These are phyloP conservation scores for Amanita thiersii DNA, from an alignment of 768 basidiomycete species.

Conservation along the genomic window DNA sequence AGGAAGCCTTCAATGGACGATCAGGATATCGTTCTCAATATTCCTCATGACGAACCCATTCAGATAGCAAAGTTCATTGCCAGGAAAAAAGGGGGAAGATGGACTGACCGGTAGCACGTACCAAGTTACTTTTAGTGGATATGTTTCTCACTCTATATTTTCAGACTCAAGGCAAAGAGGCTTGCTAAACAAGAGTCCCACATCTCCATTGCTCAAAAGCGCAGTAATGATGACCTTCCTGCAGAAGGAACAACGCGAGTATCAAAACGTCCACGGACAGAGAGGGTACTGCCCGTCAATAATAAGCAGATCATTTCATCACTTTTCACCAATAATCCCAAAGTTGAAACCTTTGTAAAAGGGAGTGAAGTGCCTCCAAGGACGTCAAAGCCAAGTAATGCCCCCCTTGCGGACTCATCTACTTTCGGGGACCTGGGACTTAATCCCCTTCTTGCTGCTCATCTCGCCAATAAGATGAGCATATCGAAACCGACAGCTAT, in stretches of 20 bases:
- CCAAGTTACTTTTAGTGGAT: neutral
- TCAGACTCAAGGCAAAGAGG: constrained; percentile 70
- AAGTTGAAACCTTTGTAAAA: constrained; percentile 36
- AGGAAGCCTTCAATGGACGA: constrained; percentile 48
- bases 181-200: constrained; percentile 51
- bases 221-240: constrained; percentile 3
- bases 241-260: constrained; percentile 28
- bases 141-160: constrained; percentile 4
- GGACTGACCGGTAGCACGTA: constrained; percentile 61
- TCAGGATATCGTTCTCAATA: constrained; percentile 68
- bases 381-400: constrained; percentile 63
- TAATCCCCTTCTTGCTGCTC: constrained; percentile 69
- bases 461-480: constrained; percentile 72
- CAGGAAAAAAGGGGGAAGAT: constrained; percentile 54
- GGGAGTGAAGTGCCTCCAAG: constrained; percentile 16
- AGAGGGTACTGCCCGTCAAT: constrained; percentile 18
- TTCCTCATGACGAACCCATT: constrained; percentile 34
- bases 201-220: constrained; percentile 20
- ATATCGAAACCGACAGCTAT: constrained; percentile 86
- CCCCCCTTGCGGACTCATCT: constrained; percentile 66
- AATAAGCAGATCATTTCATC: constrained; percentile 76
- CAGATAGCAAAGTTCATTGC: constrained; percentile 17
- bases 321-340: constrained; percentile 80
- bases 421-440: constrained; percentile 81
- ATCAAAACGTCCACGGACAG: constrained; percentile 37